A percentile compares a stretch with the other conserved stretches of the same genome.
Conservation (phyloP, 192 early-diverging fungal species). For the Funneliformis geosporum region DNA sequence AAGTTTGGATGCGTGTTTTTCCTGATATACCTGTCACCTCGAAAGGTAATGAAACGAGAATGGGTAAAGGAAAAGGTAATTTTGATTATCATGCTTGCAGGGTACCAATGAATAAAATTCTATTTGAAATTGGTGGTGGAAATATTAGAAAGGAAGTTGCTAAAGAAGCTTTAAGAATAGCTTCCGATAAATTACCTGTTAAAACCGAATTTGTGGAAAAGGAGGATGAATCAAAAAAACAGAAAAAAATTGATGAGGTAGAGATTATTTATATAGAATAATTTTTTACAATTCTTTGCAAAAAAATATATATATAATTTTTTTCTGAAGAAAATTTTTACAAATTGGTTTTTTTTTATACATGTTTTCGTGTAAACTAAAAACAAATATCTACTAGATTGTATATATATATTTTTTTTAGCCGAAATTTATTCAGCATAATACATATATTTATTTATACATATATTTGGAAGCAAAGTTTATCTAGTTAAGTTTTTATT, state of each 20-base stretch:
- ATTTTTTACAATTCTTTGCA: background rate
- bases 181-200: constrained; percentile 64
- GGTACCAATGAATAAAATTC: constrained; percentile 83
- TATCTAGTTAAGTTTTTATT: background rate
- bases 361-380: background rate
- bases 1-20: constrained; percentile 85
- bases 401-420: background rate
- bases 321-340: background rate
- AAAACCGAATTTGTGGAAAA: constrained; percentile 65
- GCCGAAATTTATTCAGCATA: background rate
- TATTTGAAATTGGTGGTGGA: constrained; percentile 81
- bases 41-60: constrained; percentile 89
- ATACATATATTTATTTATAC: background rate
- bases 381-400: background rate
- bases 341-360: background rate
- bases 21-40: constrained; percentile 91
- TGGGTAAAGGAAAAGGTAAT: constrained; percentile 97
- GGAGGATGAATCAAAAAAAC: background rate
- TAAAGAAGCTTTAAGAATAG: constrained; percentile 73
- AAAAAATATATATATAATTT: background rate
- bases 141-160: constrained; percentile 83
- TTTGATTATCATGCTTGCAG: constrained; percentile 93
- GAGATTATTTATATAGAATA: background rate
- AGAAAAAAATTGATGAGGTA: background rate
- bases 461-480: background rate